Percentiles rank a stretch among this genome's conserved stretches.
Evolutionary conservation across 106 monocot genomes (phyloP).

Genomic region (Platanthera guangdongensis): DNA sequence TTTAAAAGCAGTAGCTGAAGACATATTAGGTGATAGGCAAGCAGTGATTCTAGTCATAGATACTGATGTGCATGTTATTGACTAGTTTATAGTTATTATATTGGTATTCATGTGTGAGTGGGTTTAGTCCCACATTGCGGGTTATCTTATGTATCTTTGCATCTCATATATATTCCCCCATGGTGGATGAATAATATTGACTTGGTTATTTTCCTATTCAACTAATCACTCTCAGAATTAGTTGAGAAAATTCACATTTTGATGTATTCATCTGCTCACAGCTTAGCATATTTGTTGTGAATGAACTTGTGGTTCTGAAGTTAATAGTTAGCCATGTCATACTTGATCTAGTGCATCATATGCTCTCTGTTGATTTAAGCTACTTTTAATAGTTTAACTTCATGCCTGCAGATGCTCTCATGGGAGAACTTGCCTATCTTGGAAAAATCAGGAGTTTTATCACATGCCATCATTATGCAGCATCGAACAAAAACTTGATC

Average conservation of each 20-base stretch:
- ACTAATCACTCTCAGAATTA: slow-evolving; percentile 17
- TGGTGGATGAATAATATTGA: too few relatives aligned
- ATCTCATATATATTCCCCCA: too few relatives aligned
- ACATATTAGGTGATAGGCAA: slow-evolving; percentile 35
- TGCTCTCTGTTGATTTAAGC: background rate
- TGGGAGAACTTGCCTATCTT: slow-evolving; percentile 78
- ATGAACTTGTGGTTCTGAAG: background rate
- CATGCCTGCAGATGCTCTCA: slow-evolving; percentile 60
- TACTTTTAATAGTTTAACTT: too few relatives aligned
- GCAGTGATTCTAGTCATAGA: slow-evolving; percentile 72
- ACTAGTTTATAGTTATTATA: too few relatives aligned
- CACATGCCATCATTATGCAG: slow-evolving; percentile 79
- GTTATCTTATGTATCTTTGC: too few relatives aligned
- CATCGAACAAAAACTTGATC: slow-evolving; percentile 40
- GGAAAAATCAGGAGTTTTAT: slow-evolving; percentile 75
- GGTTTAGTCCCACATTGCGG: too few relatives aligned
- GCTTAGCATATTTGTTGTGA: background rate
- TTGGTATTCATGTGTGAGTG: too few relatives aligned
- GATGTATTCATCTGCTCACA: background rate
- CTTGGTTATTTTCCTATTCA: too few relatives aligned
- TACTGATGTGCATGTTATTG: slow-evolving; percentile 70
- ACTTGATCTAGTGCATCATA: too few relatives aligned
- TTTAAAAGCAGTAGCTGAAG: slow-evolving; percentile 17
- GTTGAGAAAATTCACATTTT: background rate
- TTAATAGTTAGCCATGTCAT: background rate